Evolutionary conservation across 2,329 filamentous ascomycete species (phyloP), one percentile per base, ranked within the genome.

Genomic region (Fusarium guadeloupense): DNA sequence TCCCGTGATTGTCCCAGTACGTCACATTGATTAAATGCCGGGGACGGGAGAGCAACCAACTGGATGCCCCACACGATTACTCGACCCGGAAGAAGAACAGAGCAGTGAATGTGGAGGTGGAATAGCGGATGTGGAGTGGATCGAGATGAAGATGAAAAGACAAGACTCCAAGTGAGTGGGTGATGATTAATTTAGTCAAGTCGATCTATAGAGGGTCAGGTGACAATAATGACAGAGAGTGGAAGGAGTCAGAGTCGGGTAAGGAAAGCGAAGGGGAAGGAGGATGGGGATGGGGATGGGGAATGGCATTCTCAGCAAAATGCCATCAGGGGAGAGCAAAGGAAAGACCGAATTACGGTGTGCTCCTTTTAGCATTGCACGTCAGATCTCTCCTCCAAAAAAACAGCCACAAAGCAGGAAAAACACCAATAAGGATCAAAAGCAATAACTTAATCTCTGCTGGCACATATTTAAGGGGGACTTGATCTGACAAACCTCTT

Each of bases 251-350:
- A 23, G 25, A 37, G 17, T 16, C 23, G 37, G 17, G 21, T 13
- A 17, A 14, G 38, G 21, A 9, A 14, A 19, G 30, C 16, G 19
- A 12, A 16, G 54, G 41, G 49, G 42, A n/a, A n/a, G n/a, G n/a
- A n/a, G n/a, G n/a, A n/a, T n/a, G n/a, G n/a, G n/a, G n/a, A n/a
- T n/a, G n/a, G n/a, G n/a, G n/a, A n/a, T n/a, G n/a, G n/a, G n/a
- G n/a, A 40, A 63, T 64, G 60, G 49, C 40, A 63, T 56, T 63
- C 30, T 43, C 21, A 37, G 43, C 30, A 60, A 59, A 60, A 63
- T 64, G 30, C 60, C 54, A 63, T 63, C 30, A 38, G 38, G 38
- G 30, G 34, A 40, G 48, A 6, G 31, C 17, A 17, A 43, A 60
- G 46, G 31, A 39, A 30, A 44, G 35, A 28, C 17, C 23, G 26